phyloP scores from a whole-genome alignment of 1,139 yeast genomes.

The Pichia sp. region DNA sequence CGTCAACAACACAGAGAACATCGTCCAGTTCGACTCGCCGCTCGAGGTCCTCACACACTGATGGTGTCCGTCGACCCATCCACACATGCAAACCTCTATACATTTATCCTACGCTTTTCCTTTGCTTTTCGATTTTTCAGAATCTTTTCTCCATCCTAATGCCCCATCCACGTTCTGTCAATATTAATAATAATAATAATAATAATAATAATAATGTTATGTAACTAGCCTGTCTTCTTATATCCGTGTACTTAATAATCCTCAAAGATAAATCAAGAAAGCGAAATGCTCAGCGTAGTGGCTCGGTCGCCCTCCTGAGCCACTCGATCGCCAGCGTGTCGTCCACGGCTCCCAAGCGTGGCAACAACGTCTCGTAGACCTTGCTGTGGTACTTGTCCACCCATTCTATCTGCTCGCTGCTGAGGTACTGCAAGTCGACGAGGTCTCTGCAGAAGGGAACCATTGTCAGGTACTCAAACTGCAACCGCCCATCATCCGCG shows the following conservation, averaged over 20 bases:
- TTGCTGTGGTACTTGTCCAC: slow-evolving; percentile 44
- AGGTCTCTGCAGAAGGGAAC: slow-evolving; percentile 51
- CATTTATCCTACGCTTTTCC: background rate
- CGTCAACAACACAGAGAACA: slow-evolving; percentile 25
- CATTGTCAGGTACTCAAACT: slow-evolving; percentile 48
- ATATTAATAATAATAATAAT: background rate
- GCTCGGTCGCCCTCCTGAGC: slow-evolving; percentile 45
- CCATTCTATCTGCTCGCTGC: slow-evolving; percentile 45
- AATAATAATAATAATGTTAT: background rate
- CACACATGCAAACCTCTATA: background rate
- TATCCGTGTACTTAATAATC: no score
- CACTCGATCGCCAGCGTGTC: slow-evolving; percentile 40
- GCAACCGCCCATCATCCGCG: slow-evolving; percentile 28
- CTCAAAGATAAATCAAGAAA: background rate
- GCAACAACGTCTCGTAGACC: slow-evolving; percentile 38
- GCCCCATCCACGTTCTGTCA: background rate
- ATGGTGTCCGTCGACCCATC: background rate
- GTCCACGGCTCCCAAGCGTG: slow-evolving; percentile 24
- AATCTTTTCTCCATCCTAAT: background rate
- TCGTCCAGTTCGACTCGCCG: slow-evolving; percentile 33
- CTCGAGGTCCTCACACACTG: slow-evolving; percentile 26
- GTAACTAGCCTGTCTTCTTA: background rate
- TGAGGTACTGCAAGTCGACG: slow-evolving; percentile 39
- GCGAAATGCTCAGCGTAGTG: background rate
- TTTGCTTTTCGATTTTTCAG: background rate